A percentile compares a stretch with the other conserved stretches of the same genome.
Evolutionary conservation across 1,284 basidiomycete species (phyloP).

Genomic region (Cutaneotrichosporon mucoides): DNA sequence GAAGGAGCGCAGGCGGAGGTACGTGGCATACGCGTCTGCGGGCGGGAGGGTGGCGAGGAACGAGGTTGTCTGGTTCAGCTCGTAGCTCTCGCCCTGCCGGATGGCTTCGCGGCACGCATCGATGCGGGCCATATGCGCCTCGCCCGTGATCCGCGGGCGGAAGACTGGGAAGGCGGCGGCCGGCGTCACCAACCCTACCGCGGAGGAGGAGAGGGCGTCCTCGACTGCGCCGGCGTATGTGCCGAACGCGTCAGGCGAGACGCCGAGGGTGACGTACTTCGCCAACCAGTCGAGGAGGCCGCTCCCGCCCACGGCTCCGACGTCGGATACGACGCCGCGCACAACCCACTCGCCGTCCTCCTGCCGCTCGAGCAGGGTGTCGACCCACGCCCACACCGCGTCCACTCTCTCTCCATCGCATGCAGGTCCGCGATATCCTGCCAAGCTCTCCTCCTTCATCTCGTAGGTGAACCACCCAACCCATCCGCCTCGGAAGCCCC

Average conservation of each 20-base stretch:
- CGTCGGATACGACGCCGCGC: slow-evolving; percentile 43
- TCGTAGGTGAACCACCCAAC: slow-evolving; percentile 56
- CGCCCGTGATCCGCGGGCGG: slow-evolving; percentile 39
- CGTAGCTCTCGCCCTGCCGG: slow-evolving; percentile 87
- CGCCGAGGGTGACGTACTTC: slow-evolving; percentile 28
- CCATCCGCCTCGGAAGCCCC: slow-evolving; percentile 52
- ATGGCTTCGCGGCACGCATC: slow-evolving; percentile 70
- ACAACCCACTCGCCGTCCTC: slow-evolving; percentile 48
- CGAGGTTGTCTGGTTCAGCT: slow-evolving; percentile 85
- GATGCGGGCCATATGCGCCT: slow-evolving; percentile 68
- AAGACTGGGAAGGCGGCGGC: slow-evolving; percentile 31
- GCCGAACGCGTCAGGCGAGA: slow-evolving; percentile 22
- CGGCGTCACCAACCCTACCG: slow-evolving; percentile 1
- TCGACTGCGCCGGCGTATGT: slow-evolving; percentile 11
- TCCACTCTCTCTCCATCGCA: slow-evolving; percentile 20
- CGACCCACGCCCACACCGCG: slow-evolving; percentile 49
- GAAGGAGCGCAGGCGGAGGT: slow-evolving; percentile 60
- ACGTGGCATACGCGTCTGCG: slow-evolving; percentile 29
- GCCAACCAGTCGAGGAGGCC: slow-evolving; percentile 38
- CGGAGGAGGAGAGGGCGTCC: slow-evolving; percentile 7
- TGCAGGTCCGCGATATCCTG: slow-evolving; percentile 30
- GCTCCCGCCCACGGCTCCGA: not conserved
- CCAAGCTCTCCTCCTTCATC: slow-evolving; percentile 54
- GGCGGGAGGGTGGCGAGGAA: slow-evolving; percentile 47
- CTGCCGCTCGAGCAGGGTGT: slow-evolving; percentile 48